These are phyloP conservation scores for Hebeloma cylindrosporum DNA, from an alignment of 768 basidiomycete species.

Conservation along the genomic window DNA sequence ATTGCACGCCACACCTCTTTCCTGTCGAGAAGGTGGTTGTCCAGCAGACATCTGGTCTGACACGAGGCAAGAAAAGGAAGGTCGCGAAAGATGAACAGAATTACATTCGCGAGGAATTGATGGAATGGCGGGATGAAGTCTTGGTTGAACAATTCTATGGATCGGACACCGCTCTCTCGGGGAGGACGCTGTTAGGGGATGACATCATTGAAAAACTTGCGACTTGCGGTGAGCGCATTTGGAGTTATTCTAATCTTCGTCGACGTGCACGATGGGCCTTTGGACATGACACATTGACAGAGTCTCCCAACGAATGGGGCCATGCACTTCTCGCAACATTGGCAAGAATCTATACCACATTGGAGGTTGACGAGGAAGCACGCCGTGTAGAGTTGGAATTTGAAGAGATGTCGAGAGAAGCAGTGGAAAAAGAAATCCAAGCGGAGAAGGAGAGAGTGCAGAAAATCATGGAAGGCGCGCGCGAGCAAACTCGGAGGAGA, in stretches of 20 bases:
- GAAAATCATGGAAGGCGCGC: background rate
- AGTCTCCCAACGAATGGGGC: constrained; percentile 1
- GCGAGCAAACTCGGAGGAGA: no score
- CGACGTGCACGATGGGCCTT: constrained; percentile 7
- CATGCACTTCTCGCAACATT: constrained; percentile 1
- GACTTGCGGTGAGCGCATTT: constrained; percentile 7
- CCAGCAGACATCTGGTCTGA: constrained; percentile 4
- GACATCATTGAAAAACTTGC: constrained; percentile 9
- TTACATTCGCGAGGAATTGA: constrained; percentile 1
- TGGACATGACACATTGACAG: constrained; percentile 1
- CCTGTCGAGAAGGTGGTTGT: constrained; percentile 2
- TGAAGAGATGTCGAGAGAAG: constrained; percentile 4
- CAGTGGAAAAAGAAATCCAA: background rate
- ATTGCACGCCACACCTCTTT: constrained; percentile 12
- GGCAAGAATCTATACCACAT: no score
- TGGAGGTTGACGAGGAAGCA: no score
- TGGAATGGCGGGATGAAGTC: constrained; percentile 8
- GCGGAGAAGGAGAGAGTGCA: background rate
- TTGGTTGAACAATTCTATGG: constrained; percentile 1
- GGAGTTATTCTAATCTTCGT: constrained; percentile 1
- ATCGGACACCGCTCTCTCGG: background rate
- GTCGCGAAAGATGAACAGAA: background rate
- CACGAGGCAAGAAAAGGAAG: constrained; percentile 10
- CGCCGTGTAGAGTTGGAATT: no score
- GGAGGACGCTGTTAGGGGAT: constrained; percentile 3